Conservation (phyloP, 2,329 filamentous ascomycete species). For the Aspergillus phoenicis region DNA sequence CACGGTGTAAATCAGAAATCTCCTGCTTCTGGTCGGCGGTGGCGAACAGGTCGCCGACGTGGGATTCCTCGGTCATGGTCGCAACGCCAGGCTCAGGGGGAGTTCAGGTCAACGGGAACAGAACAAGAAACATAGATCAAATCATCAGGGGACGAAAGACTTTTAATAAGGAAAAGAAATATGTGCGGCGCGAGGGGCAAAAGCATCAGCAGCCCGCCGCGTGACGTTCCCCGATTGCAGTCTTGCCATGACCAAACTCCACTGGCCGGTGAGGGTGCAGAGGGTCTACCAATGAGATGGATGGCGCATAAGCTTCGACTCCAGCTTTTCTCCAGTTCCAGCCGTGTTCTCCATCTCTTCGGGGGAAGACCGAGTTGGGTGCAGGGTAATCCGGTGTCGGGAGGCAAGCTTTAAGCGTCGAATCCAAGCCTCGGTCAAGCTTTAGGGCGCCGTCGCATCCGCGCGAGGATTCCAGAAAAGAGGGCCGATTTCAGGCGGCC, state of each 20-base stretch:
- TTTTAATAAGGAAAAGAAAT: too few species aligned
- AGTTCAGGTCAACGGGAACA: not conserved
- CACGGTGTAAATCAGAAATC: conserved; percentile 15
- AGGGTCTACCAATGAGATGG: not conserved
- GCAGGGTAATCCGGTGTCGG: not conserved
- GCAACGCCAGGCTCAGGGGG: not conserved
- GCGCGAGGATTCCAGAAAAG: not conserved
- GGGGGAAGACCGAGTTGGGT: not conserved
- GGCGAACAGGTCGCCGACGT: not conserved
- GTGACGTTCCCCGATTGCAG: not conserved
- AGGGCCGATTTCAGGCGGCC: not conserved
- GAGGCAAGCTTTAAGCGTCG: not conserved
- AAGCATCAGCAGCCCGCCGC: not conserved
- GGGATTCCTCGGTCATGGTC: conserved; percentile 3
- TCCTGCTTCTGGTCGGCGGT: conserved; percentile 17
- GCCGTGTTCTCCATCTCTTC: not conserved
- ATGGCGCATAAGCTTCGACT: not conserved
- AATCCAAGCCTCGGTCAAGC: conserved; percentile 11
- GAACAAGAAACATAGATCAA: not conserved
- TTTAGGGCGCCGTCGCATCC: not conserved
- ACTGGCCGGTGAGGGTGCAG: not conserved
- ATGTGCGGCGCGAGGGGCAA: not conserved
- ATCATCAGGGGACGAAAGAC: not conserved
- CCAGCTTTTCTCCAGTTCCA: conserved; percentile 7
- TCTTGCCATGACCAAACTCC: not conserved